phyloP scores from a whole-genome alignment of 352 stramenopile genomes.

The Plasmopara halstedii region DNA sequence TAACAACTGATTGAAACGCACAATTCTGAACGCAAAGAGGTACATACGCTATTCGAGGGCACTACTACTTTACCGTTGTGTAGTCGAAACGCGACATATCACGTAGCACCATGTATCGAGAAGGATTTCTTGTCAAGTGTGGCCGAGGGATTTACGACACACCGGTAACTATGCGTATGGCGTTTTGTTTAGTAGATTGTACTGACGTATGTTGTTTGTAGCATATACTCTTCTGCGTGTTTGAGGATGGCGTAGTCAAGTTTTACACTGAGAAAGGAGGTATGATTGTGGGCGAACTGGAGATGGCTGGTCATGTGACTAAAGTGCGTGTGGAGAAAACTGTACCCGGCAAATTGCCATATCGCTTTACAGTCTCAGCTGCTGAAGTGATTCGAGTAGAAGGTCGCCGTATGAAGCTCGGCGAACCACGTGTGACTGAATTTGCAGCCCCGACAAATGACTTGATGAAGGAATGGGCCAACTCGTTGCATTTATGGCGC shows the following conservation, averaged over 20 bases:
- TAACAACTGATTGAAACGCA: conserved; percentile 9
- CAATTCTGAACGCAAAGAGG: not conserved
- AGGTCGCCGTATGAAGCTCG: conserved; percentile 71
- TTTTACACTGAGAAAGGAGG: conserved; percentile 72
- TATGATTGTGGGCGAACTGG: conserved; percentile 48
- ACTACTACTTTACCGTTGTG: not conserved
- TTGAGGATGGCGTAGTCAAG: conserved; percentile 64
- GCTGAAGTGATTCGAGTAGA: conserved; percentile 67
- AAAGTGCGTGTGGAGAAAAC: conserved; percentile 72
- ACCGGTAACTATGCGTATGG: conserved; percentile 21
- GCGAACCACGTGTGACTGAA: conserved; percentile 50
- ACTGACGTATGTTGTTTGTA: conserved; percentile 14
- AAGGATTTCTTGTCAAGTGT: conserved; percentile 72
- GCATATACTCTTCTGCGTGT: conserved; percentile 69
- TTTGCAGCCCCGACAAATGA: conserved; percentile 64
- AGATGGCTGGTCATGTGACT: conserved; percentile 60
- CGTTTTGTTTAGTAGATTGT: not conserved
- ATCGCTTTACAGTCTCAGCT: conserved; percentile 64
- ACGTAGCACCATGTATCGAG: conserved; percentile 52
- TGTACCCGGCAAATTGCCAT: conserved; percentile 51
- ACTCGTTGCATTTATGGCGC: conserved; percentile 72
- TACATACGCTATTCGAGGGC: not conserved
- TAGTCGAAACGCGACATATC: conserved; percentile 5
- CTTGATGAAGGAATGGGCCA: conserved; percentile 84
- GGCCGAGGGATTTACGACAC: conserved; percentile 37